These are phyloP conservation scores for Hypoxylon sp. DNA, from an alignment of 2,329 filamentous ascomycete genomes.

Conservation along the genomic window DNA sequence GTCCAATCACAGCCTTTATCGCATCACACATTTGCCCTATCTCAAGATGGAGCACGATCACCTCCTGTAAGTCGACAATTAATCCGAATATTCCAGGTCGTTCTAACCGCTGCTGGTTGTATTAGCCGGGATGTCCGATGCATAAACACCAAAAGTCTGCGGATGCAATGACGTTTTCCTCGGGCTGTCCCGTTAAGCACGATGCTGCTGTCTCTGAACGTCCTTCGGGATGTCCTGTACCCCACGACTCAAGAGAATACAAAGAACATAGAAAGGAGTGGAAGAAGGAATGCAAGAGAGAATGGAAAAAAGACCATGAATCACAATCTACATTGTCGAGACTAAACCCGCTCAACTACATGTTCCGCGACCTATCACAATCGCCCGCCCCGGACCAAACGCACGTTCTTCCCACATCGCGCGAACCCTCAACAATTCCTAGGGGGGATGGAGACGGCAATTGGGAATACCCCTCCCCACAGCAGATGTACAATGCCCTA, in stretches of 20 bases:
- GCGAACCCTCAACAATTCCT: slow-evolving; percentile 93
- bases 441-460: slow-evolving; percentile 82
- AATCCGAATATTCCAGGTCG: background rate
- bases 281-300: slow-evolving; percentile 48
- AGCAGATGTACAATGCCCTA: slow-evolving; percentile 99
- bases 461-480: slow-evolving; percentile 98
- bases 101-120: slow-evolving; percentile 10
- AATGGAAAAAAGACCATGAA: slow-evolving; percentile 49
- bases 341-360: slow-evolving; percentile 87
- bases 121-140: slow-evolving; percentile 71
- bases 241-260: slow-evolving; percentile 56
- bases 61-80: slow-evolving; percentile 59
- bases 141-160: slow-evolving; percentile 65
- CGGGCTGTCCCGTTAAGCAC: slow-evolving; percentile 55
- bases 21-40: slow-evolving; percentile 45
- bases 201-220: slow-evolving; percentile 45
- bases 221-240: slow-evolving; percentile 63
- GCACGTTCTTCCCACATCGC: slow-evolving; percentile 80
- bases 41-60: slow-evolving; percentile 50
- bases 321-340: slow-evolving; percentile 67
- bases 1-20: slow-evolving; percentile 46
- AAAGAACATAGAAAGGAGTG: slow-evolving; percentile 45
- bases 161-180: slow-evolving; percentile 60
- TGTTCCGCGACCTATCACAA: slow-evolving; percentile 91
- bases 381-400: slow-evolving; percentile 80